Percentiles rank a stretch among this genome's conserved stretches.
Evolutionary conservation across 2,329 filamentous ascomycete genomes (phyloP).

Genomic region (Ascochyta fabae): DNA sequence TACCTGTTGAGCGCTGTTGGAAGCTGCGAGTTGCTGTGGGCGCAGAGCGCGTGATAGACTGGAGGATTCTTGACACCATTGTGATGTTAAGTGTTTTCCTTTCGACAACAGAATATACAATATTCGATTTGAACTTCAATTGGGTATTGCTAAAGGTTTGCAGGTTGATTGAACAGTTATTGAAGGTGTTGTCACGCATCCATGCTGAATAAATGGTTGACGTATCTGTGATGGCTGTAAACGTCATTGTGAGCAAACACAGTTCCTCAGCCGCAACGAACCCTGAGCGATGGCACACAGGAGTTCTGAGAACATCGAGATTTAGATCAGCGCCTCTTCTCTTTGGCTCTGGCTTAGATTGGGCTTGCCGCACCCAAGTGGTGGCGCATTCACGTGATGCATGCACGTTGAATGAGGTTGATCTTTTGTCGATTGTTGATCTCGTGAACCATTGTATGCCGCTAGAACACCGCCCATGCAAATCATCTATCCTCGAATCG

Average conservation of each 20-base stretch:
- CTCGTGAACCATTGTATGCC: not conserved
- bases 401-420: not conserved
- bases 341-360: no score
- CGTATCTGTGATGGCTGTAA: constrained; percentile 1
- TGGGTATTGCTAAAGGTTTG: not conserved
- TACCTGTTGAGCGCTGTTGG: not conserved
- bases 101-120: not conserved
- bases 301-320: not conserved
- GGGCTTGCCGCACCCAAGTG: not conserved
- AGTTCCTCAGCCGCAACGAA: not conserved
- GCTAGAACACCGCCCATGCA: constrained; percentile 8
- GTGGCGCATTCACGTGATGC: not conserved
- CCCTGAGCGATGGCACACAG: not conserved
- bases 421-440: not conserved
- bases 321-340: no score
- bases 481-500: not conserved
- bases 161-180: not conserved
- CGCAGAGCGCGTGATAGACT: not conserved
- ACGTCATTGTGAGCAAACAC: not conserved
- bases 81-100: not conserved
- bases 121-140: not conserved
- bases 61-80: not conserved
- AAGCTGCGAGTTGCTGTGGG: not conserved
- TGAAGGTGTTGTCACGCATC: not conserved
- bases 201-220: constrained; percentile 1